A percentile compares a stretch with the other conserved stretches of the same genome.
Evolutionary conservation across 768 basidiomycete genomes (phyloP).

Genomic region (Myochromella boudieri): DNA sequence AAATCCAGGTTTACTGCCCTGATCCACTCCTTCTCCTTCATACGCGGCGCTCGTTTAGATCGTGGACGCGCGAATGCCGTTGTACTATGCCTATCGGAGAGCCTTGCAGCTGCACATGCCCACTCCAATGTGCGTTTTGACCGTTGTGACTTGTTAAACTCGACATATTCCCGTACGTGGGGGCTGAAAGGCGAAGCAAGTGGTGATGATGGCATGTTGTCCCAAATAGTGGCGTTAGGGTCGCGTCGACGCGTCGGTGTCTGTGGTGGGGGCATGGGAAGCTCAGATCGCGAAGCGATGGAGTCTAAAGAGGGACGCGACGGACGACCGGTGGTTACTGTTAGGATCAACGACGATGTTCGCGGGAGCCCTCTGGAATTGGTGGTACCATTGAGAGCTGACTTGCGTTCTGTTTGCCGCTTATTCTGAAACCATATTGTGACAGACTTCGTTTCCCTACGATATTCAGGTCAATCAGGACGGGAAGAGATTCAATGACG

Average conservation of each 20-base stretch:
- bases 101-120: slow-evolving; percentile 66
- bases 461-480: slow-evolving; percentile 8
- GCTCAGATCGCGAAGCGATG: slow-evolving; percentile 56
- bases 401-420: slow-evolving; percentile 66
- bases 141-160: slow-evolving; percentile 45
- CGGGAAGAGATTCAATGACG: slow-evolving; percentile 2
- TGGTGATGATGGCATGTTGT: slow-evolving; percentile 66
- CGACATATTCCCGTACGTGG: slow-evolving; percentile 43
- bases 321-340: slow-evolving; percentile 26
- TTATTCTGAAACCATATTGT: slow-evolving; percentile 89
- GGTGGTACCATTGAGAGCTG: slow-evolving; percentile 36
- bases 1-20: slow-evolving; percentile 40
- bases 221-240: slow-evolving; percentile 43
- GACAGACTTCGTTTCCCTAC: slow-evolving; percentile 66
- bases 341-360: slow-evolving; percentile 23
- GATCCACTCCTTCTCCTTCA: slow-evolving; percentile 8
- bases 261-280: slow-evolving; percentile 37
- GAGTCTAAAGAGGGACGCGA: slow-evolving; percentile 56
- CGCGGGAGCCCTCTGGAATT: slow-evolving; percentile 20
- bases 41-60: slow-evolving; percentile 7
- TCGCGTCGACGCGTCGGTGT: slow-evolving; percentile 39
- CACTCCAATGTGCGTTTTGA: slow-evolving; percentile 64
- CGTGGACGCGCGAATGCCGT: slow-evolving; percentile 1
- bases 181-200: slow-evolving; percentile 54
- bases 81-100: slow-evolving; percentile 43